These are phyloP conservation scores for Curvularia eragrostidis DNA, from an alignment of 2,329 filamentous ascomycete genomes.

Conservation along the genomic window DNA sequence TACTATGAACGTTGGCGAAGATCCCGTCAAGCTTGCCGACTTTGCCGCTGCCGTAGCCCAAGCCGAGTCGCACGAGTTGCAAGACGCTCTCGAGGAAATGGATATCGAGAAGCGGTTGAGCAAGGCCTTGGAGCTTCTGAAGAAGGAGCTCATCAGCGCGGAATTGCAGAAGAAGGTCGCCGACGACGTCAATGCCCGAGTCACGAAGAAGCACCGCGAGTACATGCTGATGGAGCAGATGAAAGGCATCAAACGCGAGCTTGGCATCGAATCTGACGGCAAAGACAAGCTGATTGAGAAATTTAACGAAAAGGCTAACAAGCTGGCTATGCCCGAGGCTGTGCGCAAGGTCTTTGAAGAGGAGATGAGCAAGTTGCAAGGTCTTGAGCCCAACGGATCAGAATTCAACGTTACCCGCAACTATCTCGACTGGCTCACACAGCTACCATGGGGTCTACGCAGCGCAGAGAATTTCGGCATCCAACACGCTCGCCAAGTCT, in stretches of 20 bases:
- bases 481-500: slow-evolving; percentile 82
- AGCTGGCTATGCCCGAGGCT: slow-evolving; percentile 94
- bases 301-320: slow-evolving; percentile 93
- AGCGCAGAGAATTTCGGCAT: slow-evolving; percentile 98
- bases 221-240: slow-evolving; percentile 99
- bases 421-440: slow-evolving; percentile 97
- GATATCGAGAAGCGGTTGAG: slow-evolving; percentile 92
- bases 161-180: slow-evolving; percentile 96
- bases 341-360: slow-evolving; percentile 99
- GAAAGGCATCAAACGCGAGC: slow-evolving; percentile 95
- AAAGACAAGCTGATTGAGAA: slow-evolving; percentile 98
- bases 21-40: slow-evolving; percentile 93
- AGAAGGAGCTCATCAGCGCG: slow-evolving; percentile 98
- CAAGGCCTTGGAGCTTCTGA: slow-evolving; percentile 89
- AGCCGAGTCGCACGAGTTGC: slow-evolving; percentile 85
- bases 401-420: slow-evolving; percentile 99
- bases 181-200: slow-evolving; percentile 97
- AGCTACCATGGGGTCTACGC: slow-evolving; percentile 95
- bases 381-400: slow-evolving; percentile 92
- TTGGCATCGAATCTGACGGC: slow-evolving; percentile 95
- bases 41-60: slow-evolving; percentile 94
- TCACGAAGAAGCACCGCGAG: slow-evolving; percentile 94
- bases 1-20: slow-evolving; percentile 91
- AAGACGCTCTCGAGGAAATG: slow-evolving; percentile 86
- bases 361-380: slow-evolving; percentile 94